Conservation (phyloP, 2,329 filamentous ascomycete genomes). For the Cladosporium colombiae region DNA sequence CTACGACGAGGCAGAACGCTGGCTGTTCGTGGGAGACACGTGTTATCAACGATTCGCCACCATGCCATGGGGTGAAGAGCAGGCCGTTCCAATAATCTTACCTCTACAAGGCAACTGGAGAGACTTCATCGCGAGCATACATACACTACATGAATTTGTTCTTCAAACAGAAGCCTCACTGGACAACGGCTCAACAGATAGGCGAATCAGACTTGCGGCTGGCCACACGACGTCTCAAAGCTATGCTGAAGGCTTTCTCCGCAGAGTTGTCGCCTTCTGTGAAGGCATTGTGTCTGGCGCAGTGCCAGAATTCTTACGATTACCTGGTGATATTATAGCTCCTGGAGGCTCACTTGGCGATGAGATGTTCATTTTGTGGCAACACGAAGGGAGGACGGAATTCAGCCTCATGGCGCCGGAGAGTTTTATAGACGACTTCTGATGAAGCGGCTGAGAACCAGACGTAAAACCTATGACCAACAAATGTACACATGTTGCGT, state of each 20-base stretch:
- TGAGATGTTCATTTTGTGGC: constrained; percentile 3
- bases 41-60: constrained; percentile 37
- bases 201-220: neutral
- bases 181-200: neutral
- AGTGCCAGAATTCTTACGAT: too few relatives aligned
- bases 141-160: constrained; percentile 3
- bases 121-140: constrained; percentile 1
- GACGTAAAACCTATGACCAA: too few relatives aligned
- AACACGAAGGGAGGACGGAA: neutral
- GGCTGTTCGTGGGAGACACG: constrained; percentile 50
- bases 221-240: constrained; percentile 4
- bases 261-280: neutral
- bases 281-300: neutral
- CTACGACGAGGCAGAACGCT: constrained; percentile 47
- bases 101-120: constrained; percentile 10
- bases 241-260: neutral
- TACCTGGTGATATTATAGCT: neutral
- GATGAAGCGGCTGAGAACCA: too few relatives aligned
- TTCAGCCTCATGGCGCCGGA: constrained; percentile 5
- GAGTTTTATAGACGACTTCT: constrained; percentile 1
- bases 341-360: constrained; percentile 13
- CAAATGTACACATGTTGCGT: neutral
- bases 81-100: constrained; percentile 5
- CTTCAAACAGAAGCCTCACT: neutral
- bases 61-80: constrained; percentile 16